Percentiles rank a stretch among this genome's conserved stretches.
phyloP scores from a whole-genome alignment of 345 rosid species.

The Melastoma malabathricum region DNA sequence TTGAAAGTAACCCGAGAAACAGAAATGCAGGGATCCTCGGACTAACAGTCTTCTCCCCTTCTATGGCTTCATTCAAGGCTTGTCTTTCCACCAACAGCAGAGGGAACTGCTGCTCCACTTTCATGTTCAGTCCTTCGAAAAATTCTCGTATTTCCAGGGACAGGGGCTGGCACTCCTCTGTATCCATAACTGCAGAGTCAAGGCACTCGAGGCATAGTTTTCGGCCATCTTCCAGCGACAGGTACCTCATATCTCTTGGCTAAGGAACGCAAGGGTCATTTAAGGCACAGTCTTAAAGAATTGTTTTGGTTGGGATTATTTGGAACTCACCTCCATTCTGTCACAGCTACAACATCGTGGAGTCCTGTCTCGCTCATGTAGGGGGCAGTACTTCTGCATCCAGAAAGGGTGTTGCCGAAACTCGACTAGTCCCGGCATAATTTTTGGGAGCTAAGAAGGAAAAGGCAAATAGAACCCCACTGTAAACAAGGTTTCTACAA shows the following conservation, averaged over 20 bases:
- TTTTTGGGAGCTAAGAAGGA: slow-evolving; percentile 1
- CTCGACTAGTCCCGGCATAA: slow-evolving; percentile 48
- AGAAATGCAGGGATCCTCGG: not conserved
- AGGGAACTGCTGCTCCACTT: slow-evolving; percentile 30
- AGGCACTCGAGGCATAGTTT: slow-evolving; percentile 31
- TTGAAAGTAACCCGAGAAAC: too few relatives aligned
- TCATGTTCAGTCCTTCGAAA: slow-evolving; percentile 30
- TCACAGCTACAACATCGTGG: slow-evolving; percentile 89
- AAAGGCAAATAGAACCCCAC: not conserved
- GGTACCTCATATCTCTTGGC: slow-evolving; percentile 19
- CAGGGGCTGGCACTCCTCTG: slow-evolving; percentile 33
- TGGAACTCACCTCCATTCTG: slow-evolving; percentile 71
- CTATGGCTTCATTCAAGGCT: slow-evolving; percentile 20
- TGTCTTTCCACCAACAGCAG: slow-evolving; percentile 29
- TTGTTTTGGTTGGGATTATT: not conserved
- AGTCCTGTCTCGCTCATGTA: slow-evolving; percentile 81
- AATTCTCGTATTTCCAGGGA: slow-evolving; percentile 25
- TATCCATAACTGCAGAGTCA: slow-evolving; percentile 26
- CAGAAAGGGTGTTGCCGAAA: slow-evolving; percentile 82
- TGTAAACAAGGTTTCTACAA: not conserved
- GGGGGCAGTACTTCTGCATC: slow-evolving; percentile 85
- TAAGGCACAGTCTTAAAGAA: not conserved
- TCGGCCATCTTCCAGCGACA: slow-evolving; percentile 35
- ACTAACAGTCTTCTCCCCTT: slow-evolving; percentile 13
- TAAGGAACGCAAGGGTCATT: slow-evolving; percentile 1